phyloP scores from a whole-genome alignment of 208 protist species.

The Leishmania gerbilli region DNA sequence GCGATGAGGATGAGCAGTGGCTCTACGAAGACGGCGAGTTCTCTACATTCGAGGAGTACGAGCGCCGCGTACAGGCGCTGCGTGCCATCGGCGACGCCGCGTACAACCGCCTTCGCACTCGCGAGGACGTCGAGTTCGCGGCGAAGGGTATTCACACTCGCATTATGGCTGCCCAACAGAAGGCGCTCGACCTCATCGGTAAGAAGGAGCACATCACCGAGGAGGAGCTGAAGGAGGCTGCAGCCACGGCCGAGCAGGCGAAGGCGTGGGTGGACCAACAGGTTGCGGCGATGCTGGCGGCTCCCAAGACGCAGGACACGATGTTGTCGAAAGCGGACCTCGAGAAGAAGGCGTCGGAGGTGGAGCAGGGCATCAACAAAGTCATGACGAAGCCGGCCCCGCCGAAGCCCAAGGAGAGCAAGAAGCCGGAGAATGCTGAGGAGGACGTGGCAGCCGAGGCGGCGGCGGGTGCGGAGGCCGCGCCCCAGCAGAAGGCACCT shows the following conservation, averaged over 20 bases:
- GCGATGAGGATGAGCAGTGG: constrained; percentile 85
- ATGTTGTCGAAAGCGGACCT: constrained; percentile 39
- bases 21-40: constrained; percentile 90
- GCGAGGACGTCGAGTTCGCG: constrained; percentile 72
- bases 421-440: constrained; percentile 26
- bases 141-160: constrained; percentile 44
- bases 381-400: constrained; percentile 55
- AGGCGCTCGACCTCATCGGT: constrained; percentile 58
- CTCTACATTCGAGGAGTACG: constrained; percentile 68
- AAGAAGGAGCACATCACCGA: constrained; percentile 78
- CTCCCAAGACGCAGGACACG: constrained; percentile 51
- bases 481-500: constrained; percentile 3
- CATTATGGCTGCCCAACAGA: constrained; percentile 40
- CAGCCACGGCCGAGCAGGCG: constrained; percentile 58
- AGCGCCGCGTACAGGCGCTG: constrained; percentile 68
- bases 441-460: constrained; percentile 31
- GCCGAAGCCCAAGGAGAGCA: constrained; percentile 50
- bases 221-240: constrained; percentile 69
- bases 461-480: constrained; percentile 16
- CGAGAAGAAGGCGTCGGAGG: constrained; percentile 41
- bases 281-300: constrained; percentile 40
- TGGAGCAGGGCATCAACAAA: constrained; percentile 39
- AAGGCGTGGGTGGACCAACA: constrained; percentile 54
- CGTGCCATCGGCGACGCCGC: constrained; percentile 82
- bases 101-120: constrained; percentile 48